Percentiles rank a stretch among this genome's conserved stretches.
phyloP scores from a whole-genome alignment of 2,329 filamentous ascomycete species.

The Microcera coccophila region DNA sequence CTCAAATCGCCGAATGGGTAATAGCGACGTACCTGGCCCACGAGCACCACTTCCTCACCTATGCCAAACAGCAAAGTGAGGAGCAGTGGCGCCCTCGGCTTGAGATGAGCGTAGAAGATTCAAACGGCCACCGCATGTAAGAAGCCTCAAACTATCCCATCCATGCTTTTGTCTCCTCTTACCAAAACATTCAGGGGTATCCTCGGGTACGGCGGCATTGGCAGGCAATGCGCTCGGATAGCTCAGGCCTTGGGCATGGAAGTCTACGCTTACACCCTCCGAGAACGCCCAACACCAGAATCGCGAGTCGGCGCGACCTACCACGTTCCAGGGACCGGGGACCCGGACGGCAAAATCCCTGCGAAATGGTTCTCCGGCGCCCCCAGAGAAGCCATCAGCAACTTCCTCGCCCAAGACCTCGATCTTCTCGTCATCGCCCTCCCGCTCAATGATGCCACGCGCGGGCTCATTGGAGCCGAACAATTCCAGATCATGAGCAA shows the following conservation, averaged over 20 bases:
- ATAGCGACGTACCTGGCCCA: slow-evolving; percentile 34
- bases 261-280: slow-evolving; percentile 64
- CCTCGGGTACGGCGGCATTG: slow-evolving; percentile 45
- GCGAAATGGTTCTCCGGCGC: slow-evolving; percentile 41
- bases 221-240: slow-evolving; percentile 43
- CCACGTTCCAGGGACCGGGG: slow-evolving; percentile 59
- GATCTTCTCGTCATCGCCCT: slow-evolving; percentile 43
- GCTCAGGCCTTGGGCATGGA: slow-evolving; percentile 60
- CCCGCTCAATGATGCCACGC: slow-evolving; percentile 38
- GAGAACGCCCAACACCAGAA: slow-evolving; percentile 54
- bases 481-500: slow-evolving; percentile 39
- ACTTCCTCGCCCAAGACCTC: slow-evolving; percentile 41
- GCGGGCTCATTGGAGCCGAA: slow-evolving; percentile 40
- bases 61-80: slow-evolving; percentile 27
- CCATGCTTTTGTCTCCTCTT: neutral
- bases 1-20: slow-evolving; percentile 42
- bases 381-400: slow-evolving; percentile 31
- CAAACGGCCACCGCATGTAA: slow-evolving; percentile 34
- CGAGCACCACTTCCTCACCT: slow-evolving; percentile 28
- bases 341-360: slow-evolving; percentile 41
- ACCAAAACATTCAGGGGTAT: slow-evolving; percentile 27
- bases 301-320: slow-evolving; percentile 57
- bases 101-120: slow-evolving; percentile 28
- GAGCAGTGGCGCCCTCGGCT: slow-evolving; percentile 24
- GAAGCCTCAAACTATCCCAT: slow-evolving; percentile 1